A percentile compares a stretch with the other conserved stretches of the same genome.
phyloP scores from a whole-genome alignment of 2,329 filamentous ascomycete species.

The Diaporthe velutina region DNA sequence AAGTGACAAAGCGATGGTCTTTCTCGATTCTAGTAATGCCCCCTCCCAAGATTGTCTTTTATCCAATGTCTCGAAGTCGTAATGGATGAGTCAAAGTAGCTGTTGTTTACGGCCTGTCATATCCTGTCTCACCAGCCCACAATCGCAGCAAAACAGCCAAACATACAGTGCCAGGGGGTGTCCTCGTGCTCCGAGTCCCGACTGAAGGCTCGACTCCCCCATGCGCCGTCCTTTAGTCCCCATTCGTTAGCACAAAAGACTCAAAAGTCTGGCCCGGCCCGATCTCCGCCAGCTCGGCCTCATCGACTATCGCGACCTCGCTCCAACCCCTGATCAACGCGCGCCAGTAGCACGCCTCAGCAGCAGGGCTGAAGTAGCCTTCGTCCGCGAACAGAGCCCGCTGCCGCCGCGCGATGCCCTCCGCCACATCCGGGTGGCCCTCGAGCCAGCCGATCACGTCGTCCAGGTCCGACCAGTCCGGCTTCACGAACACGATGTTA shows the following conservation, averaged over 20 bases:
- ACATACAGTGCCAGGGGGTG: not conserved
- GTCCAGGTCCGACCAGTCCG: slow-evolving; percentile 65
- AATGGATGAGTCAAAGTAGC: too few species aligned
- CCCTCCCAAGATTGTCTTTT: not conserved
- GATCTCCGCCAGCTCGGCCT: slow-evolving; percentile 49
- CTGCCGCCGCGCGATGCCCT: slow-evolving; percentile 62
- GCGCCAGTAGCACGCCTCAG: slow-evolving; percentile 67
- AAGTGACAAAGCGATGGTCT: not conserved
- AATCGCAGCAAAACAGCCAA: not conserved
- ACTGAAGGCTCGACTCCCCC: not conserved
- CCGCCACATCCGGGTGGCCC: slow-evolving; percentile 55
- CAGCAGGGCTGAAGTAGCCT: slow-evolving; percentile 63
- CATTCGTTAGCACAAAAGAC: slow-evolving; percentile 51
- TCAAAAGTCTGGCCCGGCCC: slow-evolving; percentile 55
- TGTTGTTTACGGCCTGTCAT: too few species aligned
- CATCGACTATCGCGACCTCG: slow-evolving; percentile 53
- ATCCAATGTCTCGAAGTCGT: not conserved
- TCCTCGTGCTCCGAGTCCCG: not conserved
- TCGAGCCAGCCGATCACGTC: slow-evolving; percentile 60
- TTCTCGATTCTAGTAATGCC: not conserved
- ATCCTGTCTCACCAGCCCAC: too few species aligned
- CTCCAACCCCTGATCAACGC: slow-evolving; percentile 62
- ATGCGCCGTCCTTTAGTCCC: slow-evolving; percentile 34
- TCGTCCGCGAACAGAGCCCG: slow-evolving; percentile 56
- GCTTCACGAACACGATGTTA: slow-evolving; percentile 63